A percentile compares a stretch with the other conserved stretches of the same genome.
phyloP scores from a whole-genome alignment of 1,284 basidiomycete species.

The Apiotrichum veenhuisii region DNA sequence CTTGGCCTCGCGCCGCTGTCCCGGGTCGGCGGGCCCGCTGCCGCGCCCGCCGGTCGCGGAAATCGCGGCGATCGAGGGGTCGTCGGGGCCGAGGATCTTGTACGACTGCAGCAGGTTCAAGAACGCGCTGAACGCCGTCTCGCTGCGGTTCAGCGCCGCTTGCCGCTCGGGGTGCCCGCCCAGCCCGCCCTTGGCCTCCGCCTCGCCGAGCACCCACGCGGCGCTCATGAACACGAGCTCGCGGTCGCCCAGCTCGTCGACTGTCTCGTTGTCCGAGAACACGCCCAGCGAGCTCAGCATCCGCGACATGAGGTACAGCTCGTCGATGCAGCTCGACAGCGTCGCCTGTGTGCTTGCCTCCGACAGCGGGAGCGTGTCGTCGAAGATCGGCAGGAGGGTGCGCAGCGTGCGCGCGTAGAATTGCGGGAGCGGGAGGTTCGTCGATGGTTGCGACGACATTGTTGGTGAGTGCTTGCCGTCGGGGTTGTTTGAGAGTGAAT shows the following conservation, averaged over 20 bases:
- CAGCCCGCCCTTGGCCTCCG: conserved; percentile 64
- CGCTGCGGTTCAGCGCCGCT: conserved; percentile 56
- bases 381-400: conserved; percentile 40
- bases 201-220: conserved; percentile 67
- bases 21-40: conserved; percentile 60
- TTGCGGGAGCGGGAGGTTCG: conserved; percentile 42
- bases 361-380: conserved; percentile 35
- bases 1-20: conserved; percentile 72
- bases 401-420: conserved; percentile 39
- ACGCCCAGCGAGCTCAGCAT: conserved; percentile 57
- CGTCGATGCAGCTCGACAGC: conserved; percentile 31
- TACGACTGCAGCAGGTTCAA: conserved; percentile 62
- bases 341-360: conserved; percentile 25
- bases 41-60: conserved; percentile 50
- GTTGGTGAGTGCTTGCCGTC: not conserved
- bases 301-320: conserved; percentile 46
- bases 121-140: conserved; percentile 63
- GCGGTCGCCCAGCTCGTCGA: conserved; percentile 77
- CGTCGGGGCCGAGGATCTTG: conserved; percentile 62
- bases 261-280: conserved; percentile 78
- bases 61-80: conserved; percentile 35
- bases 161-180: conserved; percentile 56
- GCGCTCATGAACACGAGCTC: conserved; percentile 77
- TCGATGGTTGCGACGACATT: conserved; percentile 4
- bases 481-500: too few species aligned